phyloP scores from a whole-genome alignment of 1,139 yeast species.

The Candida neerlandica region DNA sequence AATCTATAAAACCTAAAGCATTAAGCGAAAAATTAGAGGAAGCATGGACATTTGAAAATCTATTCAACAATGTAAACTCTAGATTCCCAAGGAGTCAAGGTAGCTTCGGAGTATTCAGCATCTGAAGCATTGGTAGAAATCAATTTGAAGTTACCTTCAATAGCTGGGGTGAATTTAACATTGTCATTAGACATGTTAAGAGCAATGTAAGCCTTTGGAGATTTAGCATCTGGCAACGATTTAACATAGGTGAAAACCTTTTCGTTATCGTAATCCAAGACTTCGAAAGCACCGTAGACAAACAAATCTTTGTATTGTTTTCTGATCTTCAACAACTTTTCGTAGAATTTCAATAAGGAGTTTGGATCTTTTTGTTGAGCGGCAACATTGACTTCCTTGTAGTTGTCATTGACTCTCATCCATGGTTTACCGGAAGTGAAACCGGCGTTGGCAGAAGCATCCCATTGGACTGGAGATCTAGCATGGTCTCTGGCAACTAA shows the following conservation, averaged over 20 bases:
- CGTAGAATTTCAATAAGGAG: constrained; percentile 52
- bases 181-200: constrained; percentile 46
- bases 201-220: constrained; percentile 39
- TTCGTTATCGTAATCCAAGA: constrained; percentile 41
- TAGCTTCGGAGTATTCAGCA: constrained; percentile 21
- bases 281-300: constrained; percentile 50
- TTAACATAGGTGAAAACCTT: constrained; percentile 45
- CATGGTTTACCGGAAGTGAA: constrained; percentile 55
- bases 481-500: constrained; percentile 55
- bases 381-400: constrained; percentile 50
- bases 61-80: constrained; percentile 33
- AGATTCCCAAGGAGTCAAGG: constrained; percentile 34
- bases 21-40: background rate
- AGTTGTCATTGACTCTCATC: constrained; percentile 56
- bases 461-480: constrained; percentile 66
- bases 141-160: constrained; percentile 34
- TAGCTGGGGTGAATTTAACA: constrained; percentile 29
- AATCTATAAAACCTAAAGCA: background rate
- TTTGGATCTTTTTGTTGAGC: constrained; percentile 48
- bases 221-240: constrained; percentile 16
- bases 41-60: background rate
- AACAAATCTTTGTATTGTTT: constrained; percentile 46
- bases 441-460: constrained; percentile 45
- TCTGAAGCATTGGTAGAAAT: constrained; percentile 28
- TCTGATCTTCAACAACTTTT: constrained; percentile 44